These are phyloP conservation scores for Ceratobasidium sp. DNA, from an alignment of 1,284 basidiomycete species.

Conservation along the genomic window DNA sequence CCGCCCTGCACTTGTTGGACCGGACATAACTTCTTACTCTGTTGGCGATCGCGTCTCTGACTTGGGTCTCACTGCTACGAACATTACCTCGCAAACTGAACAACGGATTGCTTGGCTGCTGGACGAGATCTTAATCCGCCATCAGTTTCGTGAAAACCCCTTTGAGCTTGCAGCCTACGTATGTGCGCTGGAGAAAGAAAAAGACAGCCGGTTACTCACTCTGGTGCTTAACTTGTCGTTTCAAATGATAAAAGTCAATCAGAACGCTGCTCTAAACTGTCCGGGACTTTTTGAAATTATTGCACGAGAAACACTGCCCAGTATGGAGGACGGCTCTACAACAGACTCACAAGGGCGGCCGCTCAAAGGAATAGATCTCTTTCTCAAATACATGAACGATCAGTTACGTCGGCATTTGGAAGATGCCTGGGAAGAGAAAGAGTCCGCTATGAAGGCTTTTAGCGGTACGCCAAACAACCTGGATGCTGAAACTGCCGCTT, in stretches of 20 bases:
- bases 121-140: slow-evolving; percentile 7
- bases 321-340: not conserved
- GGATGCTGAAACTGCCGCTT: not conserved
- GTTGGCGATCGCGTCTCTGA: slow-evolving; percentile 1
- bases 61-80: slow-evolving; percentile 2
- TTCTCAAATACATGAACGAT: slow-evolving; percentile 1
- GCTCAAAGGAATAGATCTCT: not conserved
- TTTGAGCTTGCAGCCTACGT: slow-evolving; percentile 10
- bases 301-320: not conserved
- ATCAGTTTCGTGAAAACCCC: slow-evolving; percentile 2
- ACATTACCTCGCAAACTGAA: not conserved
- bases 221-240: slow-evolving; percentile 2
- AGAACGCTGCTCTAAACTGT: not conserved
- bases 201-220: slow-evolving; percentile 7
- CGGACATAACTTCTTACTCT: not conserved
- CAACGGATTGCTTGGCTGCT: slow-evolving; percentile 2
- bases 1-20: not conserved
- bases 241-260: not conserved
- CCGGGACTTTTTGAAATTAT: not conserved
- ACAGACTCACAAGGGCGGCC: not conserved
- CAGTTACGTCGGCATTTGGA: not conserved
- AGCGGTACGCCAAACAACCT: not conserved
- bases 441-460: not conserved
- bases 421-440: not conserved
- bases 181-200: slow-evolving; percentile 15